Percentiles rank a stretch among this genome's conserved stretches.
Evolutionary conservation across 2,329 filamentous ascomycete species (phyloP).

Genomic region (Aspergillus carbonarius): DNA sequence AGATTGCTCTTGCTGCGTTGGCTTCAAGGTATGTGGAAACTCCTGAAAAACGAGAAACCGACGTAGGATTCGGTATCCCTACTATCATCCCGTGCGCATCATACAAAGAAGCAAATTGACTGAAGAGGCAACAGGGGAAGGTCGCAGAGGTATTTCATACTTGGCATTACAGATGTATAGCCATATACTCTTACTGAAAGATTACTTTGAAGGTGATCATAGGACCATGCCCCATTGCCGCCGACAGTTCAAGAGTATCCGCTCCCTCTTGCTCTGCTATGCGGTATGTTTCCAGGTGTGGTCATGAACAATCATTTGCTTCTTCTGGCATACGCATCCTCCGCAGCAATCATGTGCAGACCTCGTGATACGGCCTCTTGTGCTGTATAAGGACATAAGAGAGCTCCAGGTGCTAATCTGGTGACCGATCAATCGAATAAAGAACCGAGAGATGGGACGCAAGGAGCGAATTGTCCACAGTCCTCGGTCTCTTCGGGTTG

Average conservation of each 20-base stretch:
- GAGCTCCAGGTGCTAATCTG: not conserved
- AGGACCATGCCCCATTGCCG: not conserved
- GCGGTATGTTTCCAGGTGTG: not conserved
- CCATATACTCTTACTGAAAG: not conserved
- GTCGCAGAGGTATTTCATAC: not conserved
- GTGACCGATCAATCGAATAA: conserved; percentile 7
- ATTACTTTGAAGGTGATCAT: not conserved
- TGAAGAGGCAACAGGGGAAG: not conserved
- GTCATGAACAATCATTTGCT: not conserved
- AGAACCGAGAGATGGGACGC: conserved; percentile 6
- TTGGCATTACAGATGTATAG: not conserved
- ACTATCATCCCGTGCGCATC: not conserved
- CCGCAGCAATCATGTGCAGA: not conserved
- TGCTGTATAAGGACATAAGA: not conserved
- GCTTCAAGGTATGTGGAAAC: not conserved
- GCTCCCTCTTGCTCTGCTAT: not conserved
- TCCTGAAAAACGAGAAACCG: no score
- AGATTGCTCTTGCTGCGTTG: not conserved
- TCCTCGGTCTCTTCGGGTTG: not conserved
- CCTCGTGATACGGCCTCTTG: not conserved
- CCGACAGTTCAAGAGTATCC: not conserved
- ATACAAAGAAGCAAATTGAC: not conserved
- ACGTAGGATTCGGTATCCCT: not conserved
- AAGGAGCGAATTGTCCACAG: not conserved
- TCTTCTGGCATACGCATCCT: not conserved